phyloP scores from a whole-genome alignment of 805 yeast species.

The Yarrowia sp. region DNA sequence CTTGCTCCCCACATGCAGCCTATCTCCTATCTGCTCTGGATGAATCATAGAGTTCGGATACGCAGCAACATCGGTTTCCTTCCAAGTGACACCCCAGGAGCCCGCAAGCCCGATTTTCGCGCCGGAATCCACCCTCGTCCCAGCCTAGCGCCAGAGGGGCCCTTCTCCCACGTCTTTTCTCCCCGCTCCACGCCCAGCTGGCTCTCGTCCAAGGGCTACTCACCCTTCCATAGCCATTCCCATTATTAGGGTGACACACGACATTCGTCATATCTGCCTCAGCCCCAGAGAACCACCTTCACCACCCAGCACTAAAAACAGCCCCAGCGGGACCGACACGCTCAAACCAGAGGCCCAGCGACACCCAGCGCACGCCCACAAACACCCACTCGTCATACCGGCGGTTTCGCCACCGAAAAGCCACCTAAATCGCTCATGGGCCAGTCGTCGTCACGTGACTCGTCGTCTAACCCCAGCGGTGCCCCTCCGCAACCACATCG shows the following conservation, averaged over 20 bases:
- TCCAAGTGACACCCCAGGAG: slow-evolving; percentile 3
- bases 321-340: too few relatives aligned
- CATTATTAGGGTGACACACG: too few relatives aligned
- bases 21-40: slow-evolving; percentile 23
- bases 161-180: not conserved
- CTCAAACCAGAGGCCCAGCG: not conserved
- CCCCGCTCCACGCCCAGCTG: not conserved
- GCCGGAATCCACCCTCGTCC: not conserved
- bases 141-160: not conserved
- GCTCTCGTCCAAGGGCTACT: not conserved
- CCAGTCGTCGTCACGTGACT: slow-evolving; percentile 21
- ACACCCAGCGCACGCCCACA: not conserved
- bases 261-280: not conserved
- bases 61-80: slow-evolving; percentile 22
- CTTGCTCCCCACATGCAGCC: slow-evolving; percentile 25
- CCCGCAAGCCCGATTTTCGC: not conserved
- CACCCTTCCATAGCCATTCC: not conserved
- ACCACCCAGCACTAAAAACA: not conserved
- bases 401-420: not conserved
- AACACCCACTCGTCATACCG: not conserved
- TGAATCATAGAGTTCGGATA: slow-evolving; percentile 23
- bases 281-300: not conserved
- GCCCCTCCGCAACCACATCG: slow-evolving; percentile 3
- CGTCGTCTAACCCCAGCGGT: slow-evolving; percentile 24
- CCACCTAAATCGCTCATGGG: slow-evolving; percentile 25